Base-by-base conservation (phyloP, 2,329 filamentous ascomycete species). In the Alternaria tenuissima region DNA sequence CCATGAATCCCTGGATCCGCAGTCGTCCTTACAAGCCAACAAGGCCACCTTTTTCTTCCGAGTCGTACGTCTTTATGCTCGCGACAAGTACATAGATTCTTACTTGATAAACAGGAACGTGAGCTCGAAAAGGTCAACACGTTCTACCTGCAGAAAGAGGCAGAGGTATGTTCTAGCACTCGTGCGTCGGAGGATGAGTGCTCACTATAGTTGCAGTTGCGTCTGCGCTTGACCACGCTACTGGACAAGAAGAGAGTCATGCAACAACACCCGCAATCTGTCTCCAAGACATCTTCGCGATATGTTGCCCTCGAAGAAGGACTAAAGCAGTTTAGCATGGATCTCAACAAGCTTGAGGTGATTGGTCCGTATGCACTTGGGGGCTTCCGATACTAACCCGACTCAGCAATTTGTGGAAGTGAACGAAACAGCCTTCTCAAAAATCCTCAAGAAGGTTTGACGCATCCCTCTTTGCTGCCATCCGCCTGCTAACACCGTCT, bases 11-110 rank as follows among this genome's bases (percentile, higher is more conserved):
- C 78, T 83, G 61, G 93, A 97, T 78, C 89, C 93, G n/a, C 94
- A 96, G 81, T 89, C 90, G 51, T 91, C 93, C 46, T 85, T 98
- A 51, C 94, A 97, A 80, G 95, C 94, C 58, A 99, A 99, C 82
- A 97, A 96, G 81, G 94, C 94, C 57, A 96, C 94, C 11, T 99
- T 99, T 82, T 99, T 99, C 86, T 98, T 98, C 79, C 92, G 95
- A 80, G 85, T 99, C 80, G 93, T 97, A 87, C 77, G 88, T 59
- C 51, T 7, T 32, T 51, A 36, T 46, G 28, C 26, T 52, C 26
- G 28, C 18, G 30, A 47, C 28, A 47, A 42, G 18, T 22, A 36
- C 43, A 47, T 11, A 48, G 24, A 12, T 26, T 56, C 62, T 69
- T 48, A 67, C 49, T 43, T 18, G 39, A 42, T 36, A 6, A 22